phyloP scores from a whole-genome alignment of 108 stramenopile species.

The Pseudonitzschia delicatissima region DNA sequence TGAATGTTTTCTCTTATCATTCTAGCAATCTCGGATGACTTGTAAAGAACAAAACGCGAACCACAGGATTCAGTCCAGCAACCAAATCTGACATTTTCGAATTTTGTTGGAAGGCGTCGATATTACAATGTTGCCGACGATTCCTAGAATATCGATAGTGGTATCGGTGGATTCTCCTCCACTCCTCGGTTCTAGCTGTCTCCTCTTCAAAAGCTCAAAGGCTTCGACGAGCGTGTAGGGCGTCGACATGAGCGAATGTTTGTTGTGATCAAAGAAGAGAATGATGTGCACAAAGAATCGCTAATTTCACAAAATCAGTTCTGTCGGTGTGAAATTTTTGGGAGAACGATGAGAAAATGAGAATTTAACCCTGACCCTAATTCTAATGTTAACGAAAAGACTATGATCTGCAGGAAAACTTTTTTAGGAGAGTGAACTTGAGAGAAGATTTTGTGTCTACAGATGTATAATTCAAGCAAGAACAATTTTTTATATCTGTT shows the following conservation, averaged over 20 bases:
- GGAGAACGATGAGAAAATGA: too few relatives aligned
- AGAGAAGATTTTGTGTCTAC: too few relatives aligned
- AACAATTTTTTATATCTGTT: neutral
- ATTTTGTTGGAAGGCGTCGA: neutral
- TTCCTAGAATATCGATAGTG: conserved; percentile 11
- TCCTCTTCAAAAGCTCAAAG: neutral
- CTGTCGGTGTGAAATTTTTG: too few relatives aligned
- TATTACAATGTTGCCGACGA: conserved; percentile 12
- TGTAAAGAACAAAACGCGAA: conserved; percentile 8
- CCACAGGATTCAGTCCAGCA: conserved; percentile 4
- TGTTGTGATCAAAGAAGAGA: too few relatives aligned
- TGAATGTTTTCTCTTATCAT: conserved; percentile 5
- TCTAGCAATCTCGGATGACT: conserved; percentile 14
- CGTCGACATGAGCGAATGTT: neutral
- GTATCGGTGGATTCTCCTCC: neutral
- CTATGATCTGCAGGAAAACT: too few relatives aligned
- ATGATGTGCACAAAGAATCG: too few relatives aligned
- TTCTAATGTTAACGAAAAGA: too few relatives aligned
- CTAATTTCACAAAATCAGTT: too few relatives aligned
- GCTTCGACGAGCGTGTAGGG: conserved; percentile 7
- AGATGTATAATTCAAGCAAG: too few relatives aligned
- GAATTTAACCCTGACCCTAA: too few relatives aligned
- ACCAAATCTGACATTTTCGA: conserved; percentile 1
- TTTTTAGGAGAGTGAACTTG: too few relatives aligned
- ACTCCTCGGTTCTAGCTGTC: neutral